These are phyloP conservation scores for Cryptococcus amylolentus DNA, from an alignment of 1,284 basidiomycete genomes.

Conservation along the genomic window DNA sequence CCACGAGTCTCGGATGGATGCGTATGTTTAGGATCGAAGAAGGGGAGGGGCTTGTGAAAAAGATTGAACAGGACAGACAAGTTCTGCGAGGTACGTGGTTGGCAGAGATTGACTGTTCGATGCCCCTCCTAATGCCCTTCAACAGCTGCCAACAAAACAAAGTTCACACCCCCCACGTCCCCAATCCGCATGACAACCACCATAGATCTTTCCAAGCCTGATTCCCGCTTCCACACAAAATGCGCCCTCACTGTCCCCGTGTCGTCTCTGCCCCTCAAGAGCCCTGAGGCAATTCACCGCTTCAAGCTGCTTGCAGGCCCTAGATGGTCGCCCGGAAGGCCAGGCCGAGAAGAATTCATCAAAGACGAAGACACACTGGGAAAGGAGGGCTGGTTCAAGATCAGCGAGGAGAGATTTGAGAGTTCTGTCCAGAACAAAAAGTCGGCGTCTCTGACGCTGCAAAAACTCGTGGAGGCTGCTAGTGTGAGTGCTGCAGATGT, in stretches of 20 bases:
- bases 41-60: slow-evolving; percentile 66
- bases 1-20: slow-evolving; percentile 64
- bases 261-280: slow-evolving; percentile 62
- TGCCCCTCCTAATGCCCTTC: slow-evolving; percentile 3
- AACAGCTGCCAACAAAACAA: slow-evolving; percentile 54
- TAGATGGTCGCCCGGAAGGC: slow-evolving; percentile 71
- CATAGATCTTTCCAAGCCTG: slow-evolving; percentile 66
- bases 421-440: slow-evolving; percentile 76
- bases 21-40: slow-evolving; percentile 67
- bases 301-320: slow-evolving; percentile 76
- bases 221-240: slow-evolving; percentile 65
- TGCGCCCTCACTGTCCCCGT: slow-evolving; percentile 69
- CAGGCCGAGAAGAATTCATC: slow-evolving; percentile 42
- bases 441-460: slow-evolving; percentile 74
- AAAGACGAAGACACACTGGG: slow-evolving; percentile 20
- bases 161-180: slow-evolving; percentile 61
- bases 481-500: slow-evolving; percentile 57
- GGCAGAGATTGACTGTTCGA: background rate
- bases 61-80: slow-evolving; percentile 79
- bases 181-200: slow-evolving; percentile 66
- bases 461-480: slow-evolving; percentile 66
- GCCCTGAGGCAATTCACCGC: slow-evolving; percentile 64
- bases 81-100: slow-evolving; percentile 67
- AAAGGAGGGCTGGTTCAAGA: slow-evolving; percentile 64
- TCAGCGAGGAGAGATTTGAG: slow-evolving; percentile 77